phyloP scores from a whole-genome alignment of 108 stramenopile species.

The Discostella stelligeroides region DNA sequence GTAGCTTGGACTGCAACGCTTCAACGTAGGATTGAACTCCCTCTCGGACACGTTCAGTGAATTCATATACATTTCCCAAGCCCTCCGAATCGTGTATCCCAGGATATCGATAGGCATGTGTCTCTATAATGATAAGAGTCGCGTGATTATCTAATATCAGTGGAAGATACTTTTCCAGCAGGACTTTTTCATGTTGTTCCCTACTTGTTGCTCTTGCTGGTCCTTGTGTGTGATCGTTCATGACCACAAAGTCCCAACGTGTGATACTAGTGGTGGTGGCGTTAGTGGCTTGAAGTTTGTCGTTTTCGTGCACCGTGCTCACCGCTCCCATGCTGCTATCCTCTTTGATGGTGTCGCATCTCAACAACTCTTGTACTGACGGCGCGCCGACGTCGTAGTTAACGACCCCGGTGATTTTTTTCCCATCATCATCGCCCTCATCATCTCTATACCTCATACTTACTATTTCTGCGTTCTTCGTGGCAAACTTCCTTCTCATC shows the following conservation, averaged over 20 bases:
- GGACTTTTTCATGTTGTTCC: conserved; percentile 30
- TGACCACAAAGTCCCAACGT: conserved; percentile 74
- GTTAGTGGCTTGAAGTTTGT: too few relatives aligned
- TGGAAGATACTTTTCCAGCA: conserved; percentile 58
- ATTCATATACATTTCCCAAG: conserved; percentile 63
- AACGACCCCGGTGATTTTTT: too few relatives aligned
- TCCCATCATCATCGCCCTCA: neutral
- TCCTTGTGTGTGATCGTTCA: conserved; percentile 82
- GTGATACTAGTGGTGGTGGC: too few relatives aligned
- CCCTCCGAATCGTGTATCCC: conserved; percentile 54
- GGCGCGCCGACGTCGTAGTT: conserved; percentile 71
- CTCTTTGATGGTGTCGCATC: neutral
- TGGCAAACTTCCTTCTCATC: conserved; percentile 64
- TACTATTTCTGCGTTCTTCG: conserved; percentile 26
- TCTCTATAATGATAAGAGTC: conserved; percentile 60
- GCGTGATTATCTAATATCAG: conserved; percentile 29
- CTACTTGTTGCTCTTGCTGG: conserved; percentile 55
- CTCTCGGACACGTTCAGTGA: conserved; percentile 44
- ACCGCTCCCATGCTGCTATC: neutral
- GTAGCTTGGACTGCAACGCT: conserved; percentile 7
- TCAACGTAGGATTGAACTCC: conserved; percentile 53
- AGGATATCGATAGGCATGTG: conserved; percentile 59
- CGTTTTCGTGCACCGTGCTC: conserved; percentile 6
- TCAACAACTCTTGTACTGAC: conserved; percentile 56
- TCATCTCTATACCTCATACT: conserved; percentile 16